Conservation (phyloP, 768 basidiomycete genomes). For the Leccinum sublutescens region DNA sequence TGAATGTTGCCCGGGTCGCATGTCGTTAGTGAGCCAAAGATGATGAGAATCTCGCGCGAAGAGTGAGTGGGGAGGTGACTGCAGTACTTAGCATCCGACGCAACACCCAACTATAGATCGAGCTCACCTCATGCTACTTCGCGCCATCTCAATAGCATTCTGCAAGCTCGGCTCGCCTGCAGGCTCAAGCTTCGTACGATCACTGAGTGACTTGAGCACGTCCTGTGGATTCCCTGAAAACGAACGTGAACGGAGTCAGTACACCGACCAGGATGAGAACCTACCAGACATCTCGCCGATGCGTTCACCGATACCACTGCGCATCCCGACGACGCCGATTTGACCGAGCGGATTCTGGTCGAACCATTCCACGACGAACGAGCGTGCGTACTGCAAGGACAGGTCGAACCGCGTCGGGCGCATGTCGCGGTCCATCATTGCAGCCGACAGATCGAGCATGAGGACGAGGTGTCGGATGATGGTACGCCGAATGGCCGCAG, state of each 20-base stretch:
- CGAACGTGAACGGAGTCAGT: not conserved
- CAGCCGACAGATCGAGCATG: constrained; percentile 84
- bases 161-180: too few species aligned
- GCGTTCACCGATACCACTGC: too few species aligned
- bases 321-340: too few species aligned
- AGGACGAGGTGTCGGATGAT: constrained; percentile 88
- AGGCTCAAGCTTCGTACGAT: constrained; percentile 90
- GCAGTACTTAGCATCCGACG: constrained; percentile 6
- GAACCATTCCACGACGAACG: constrained; percentile 54
- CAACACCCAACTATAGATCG: not conserved
- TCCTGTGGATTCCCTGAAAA: constrained; percentile 94
- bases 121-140: constrained; percentile 67
- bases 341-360: too few species aligned
- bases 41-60: constrained; percentile 90
- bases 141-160: constrained; percentile 96
- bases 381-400: constrained; percentile 74
- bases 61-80: constrained; percentile 98
- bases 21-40: constrained; percentile 94
- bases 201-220: constrained; percentile 79
- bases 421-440: constrained; percentile 97
- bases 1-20: constrained; percentile 98
- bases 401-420: constrained; percentile 92
- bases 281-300: constrained; percentile 36
- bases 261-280: constrained; percentile 17
- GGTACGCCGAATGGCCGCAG: constrained; percentile 84